These are phyloP conservation scores for Dichotomopilus funicola DNA, from an alignment of 2,329 filamentous ascomycete genomes.

Conservation along the genomic window DNA sequence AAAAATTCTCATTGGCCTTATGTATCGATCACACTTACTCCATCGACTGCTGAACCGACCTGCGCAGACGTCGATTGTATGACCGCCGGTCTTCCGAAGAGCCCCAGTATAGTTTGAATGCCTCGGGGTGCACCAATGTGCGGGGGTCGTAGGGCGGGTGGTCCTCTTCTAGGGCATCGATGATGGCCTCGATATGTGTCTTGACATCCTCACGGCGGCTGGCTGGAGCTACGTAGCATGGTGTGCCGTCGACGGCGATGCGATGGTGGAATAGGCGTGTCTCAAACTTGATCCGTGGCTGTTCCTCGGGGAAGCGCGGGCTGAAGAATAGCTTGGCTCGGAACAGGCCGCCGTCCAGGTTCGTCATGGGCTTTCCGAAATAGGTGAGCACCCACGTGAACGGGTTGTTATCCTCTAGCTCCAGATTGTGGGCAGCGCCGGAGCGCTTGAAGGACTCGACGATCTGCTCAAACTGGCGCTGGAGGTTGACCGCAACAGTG, in stretches of 20 bases:
- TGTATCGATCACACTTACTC: conserved; percentile 41
- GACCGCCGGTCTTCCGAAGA: conserved; percentile 68
- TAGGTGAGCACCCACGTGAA: conserved; percentile 87
- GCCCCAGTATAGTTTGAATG: conserved; percentile 83
- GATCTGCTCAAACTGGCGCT: conserved; percentile 79
- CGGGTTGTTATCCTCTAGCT: conserved; percentile 72
- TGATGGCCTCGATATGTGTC: conserved; percentile 77
- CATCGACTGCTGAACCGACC: conserved; percentile 65
- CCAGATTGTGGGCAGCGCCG: conserved; percentile 67
- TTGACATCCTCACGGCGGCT: conserved; percentile 65
- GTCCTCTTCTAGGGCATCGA: conserved; percentile 79
- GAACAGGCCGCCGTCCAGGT: conserved; percentile 87
- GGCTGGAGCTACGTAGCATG: conserved; percentile 68
- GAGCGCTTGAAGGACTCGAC: conserved; percentile 65
- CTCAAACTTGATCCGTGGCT: conserved; percentile 75
- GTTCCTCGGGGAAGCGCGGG: conserved; percentile 77
- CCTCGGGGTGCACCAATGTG: conserved; percentile 79
- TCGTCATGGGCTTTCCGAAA: conserved; percentile 87
- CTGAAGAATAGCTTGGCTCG: conserved; percentile 74
- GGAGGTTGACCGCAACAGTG: conserved; percentile 73
- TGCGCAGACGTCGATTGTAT: conserved; percentile 75
- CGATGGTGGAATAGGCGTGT: conserved; percentile 83
- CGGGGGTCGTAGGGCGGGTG: conserved; percentile 83
- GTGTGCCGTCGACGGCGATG: conserved; percentile 70
- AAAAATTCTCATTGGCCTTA: too few species aligned